Conservation (phyloP, 2,329 filamentous ascomycete genomes). For the Neoscytalidium dimidiatum region DNA sequence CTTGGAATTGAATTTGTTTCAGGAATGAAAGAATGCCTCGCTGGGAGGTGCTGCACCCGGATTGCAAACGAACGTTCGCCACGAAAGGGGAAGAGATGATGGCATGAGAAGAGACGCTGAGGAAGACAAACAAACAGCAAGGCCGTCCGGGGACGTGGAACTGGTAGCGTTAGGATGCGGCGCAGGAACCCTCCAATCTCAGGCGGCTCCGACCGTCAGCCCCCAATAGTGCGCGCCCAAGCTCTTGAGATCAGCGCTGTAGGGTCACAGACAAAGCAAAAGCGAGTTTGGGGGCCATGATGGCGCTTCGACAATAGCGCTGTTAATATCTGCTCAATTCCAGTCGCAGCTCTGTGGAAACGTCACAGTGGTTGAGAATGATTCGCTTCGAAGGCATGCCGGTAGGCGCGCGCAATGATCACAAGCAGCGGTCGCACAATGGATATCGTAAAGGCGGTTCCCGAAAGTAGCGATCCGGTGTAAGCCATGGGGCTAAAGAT, state of each 20-base stretch:
- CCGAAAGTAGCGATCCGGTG: background rate
- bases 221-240: background rate
- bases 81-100: background rate
- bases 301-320: background rate
- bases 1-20: no score
- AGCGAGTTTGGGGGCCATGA: background rate
- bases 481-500: slow-evolving; percentile 9
- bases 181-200: slow-evolving; percentile 9
- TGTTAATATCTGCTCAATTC: no score
- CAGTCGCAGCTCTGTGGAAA: no score
- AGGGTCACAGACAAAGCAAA: background rate
- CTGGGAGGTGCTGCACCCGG: no score
- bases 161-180: slow-evolving; percentile 5
- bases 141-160: background rate
- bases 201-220: background rate
- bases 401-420: background rate
- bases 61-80: no score
- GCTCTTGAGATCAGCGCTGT: background rate
- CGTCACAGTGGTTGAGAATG: background rate
- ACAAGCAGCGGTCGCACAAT: background rate
- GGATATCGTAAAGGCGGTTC: background rate
- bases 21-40: no score
- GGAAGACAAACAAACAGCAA: background rate
- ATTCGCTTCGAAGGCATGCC: no score
- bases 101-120: background rate